Evolutionary conservation across 306 rosid genomes (phyloP), one percentile per base, ranked within the genome.

Genomic region (Malus sieversii): DNA sequence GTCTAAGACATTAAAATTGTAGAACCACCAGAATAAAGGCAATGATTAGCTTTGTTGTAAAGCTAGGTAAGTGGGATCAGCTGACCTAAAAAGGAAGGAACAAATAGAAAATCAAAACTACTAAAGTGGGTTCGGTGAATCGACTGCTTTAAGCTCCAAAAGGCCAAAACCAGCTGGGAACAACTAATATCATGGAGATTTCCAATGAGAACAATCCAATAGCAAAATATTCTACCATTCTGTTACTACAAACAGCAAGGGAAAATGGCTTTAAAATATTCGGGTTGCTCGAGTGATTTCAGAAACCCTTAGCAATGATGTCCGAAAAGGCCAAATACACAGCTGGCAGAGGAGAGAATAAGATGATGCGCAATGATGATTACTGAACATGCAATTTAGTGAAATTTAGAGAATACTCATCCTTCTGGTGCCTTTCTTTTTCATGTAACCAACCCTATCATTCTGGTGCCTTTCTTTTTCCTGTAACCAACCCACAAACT

Each of bases 281-380:
- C 48, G 11, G 27, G 70, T 10, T 65, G 30, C 14, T 35, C 27
- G 15, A 60, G 51, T 25, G 33, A 42, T 42, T 23, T 44, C 44
- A 60, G 13, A 59, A 10, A 59, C 42, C 66, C 53, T 57, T 15
- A 14, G 52, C 55, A 73, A 18, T 35, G 76, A 23, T 59, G 68
- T 18, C 40, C 38, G 6, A 4, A 73, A 4, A 73, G 42, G 59
- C 29, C 4, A 60, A 18, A 42, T 60, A 42, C 58, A 60, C 19
- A 42, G 45, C 77, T 60, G 77, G 69, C 59, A 18, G 70, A 61
- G 20, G 29, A 61, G 70, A 74, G 13, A 61, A 74, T 32, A 22
- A 19, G 16, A 40, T 5, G 22, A 19, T 25, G 45, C 60, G 7
- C 44, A 23, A 40, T 1, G 66, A 59, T 10, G 23, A 38, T 59